Evolutionary conservation across 352 stramenopile genomes (phyloP).

Genomic region (Globisporangium uncinulatum): DNA sequence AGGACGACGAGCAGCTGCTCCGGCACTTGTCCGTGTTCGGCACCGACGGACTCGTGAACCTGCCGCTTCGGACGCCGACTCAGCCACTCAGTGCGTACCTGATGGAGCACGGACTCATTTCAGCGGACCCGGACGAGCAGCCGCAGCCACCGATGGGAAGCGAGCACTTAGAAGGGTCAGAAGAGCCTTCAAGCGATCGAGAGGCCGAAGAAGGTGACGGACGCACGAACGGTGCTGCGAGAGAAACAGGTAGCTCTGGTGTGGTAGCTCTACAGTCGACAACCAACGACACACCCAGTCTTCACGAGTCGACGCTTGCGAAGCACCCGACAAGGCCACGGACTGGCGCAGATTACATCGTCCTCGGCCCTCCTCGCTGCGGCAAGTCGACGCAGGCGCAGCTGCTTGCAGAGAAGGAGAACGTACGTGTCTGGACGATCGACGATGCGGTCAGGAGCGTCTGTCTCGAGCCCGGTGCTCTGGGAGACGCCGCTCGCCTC

Average conservation of each 20-base stretch:
- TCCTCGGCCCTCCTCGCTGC: conserved; percentile 69
- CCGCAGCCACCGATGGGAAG: background rate
- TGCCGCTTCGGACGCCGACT: conserved; percentile 69
- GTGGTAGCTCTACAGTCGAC: background rate
- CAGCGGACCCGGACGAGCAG: conserved; percentile 1
- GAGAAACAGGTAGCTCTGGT: background rate
- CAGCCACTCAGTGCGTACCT: conserved; percentile 60
- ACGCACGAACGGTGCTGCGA: background rate
- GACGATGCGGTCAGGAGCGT: conserved; percentile 57
- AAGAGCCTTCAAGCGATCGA: background rate
- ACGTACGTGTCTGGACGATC: conserved; percentile 60
- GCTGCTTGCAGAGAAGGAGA: conserved; percentile 71
- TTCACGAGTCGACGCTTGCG: background rate
- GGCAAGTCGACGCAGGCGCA: conserved; percentile 79
- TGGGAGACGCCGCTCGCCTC: conserved; percentile 35
- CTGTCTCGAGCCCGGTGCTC: conserved; percentile 22
- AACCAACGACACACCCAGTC: background rate
- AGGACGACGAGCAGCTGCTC: conserved; percentile 84
- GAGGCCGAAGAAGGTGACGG: background rate
- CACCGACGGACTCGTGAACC: conserved; percentile 56
- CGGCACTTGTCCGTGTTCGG: conserved; percentile 46
- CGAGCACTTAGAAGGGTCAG: background rate
- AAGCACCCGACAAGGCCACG: conserved; percentile 9
- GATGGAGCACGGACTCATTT: conserved; percentile 29
- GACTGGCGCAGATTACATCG: conserved; percentile 68